Evolutionary conservation across 495 filamentous ascomycete genomes (phyloP), one percentile per base, ranked within the genome.

Genomic region (Penicillium nucicola): DNA sequence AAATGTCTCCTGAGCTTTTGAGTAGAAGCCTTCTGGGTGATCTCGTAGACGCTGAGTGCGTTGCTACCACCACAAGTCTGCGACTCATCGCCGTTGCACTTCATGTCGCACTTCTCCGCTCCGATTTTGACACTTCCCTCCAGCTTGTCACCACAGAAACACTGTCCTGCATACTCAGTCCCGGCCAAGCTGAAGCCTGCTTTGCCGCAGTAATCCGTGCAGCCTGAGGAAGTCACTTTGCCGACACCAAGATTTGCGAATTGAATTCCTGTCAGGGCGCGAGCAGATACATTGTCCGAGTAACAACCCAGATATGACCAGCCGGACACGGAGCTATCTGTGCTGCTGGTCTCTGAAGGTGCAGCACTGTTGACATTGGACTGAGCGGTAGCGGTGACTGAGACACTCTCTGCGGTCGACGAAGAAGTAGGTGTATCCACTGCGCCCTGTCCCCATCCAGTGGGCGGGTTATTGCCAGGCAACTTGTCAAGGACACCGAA

Each of bases 231-330:
- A 28, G 48, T 50, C n/a, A 50, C 39, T 22, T 36, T 34, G 13
- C 47, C 47, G 23, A 35, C 17, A 4, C 48, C 48, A 12, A 50
- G 37, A n/a, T 50, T 14, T 3, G 39, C 48, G 15, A 50, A 42
- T 37, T 43, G 18, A 15, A 42, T 15, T 1, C 48, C 48, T 15
- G 31, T 50, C 31, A 50, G 19, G 17, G 31, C 48, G n/a, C 55
- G 52, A 11, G 38, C 18, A 30, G 37, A 35, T 8, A 52, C 13
- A 23, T 42, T 49, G 30, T 61, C 43, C 19, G 77, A 81, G 41
- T 71, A 70, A 34, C 72, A 75, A 54, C 78, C 75, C 10, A 77
- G 75, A 9, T 78, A 77, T 38, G 78, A 82, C 71, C 80, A 85
- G 63, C 43, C 32, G 13, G 49, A 20, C 13, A 30, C 40, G 13